A percentile compares a stretch with the other conserved stretches of the same genome.
Evolutionary conservation across 2,329 filamentous ascomycete genomes (phyloP).

Genomic region (Penicillium sp.): DNA sequence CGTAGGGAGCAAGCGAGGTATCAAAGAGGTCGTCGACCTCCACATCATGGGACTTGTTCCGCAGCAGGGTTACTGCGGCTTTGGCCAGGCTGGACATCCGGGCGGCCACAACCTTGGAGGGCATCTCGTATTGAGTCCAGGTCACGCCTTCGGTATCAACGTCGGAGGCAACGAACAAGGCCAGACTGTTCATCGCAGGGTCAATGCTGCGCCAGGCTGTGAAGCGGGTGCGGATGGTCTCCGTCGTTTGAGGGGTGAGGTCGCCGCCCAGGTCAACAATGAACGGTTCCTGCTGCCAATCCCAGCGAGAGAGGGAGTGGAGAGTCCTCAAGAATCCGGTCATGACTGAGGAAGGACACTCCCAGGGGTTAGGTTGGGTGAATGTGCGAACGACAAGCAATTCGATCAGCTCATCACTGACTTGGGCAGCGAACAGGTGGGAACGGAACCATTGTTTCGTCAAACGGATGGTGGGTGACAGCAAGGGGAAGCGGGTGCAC

Average conservation of each 20-base stretch:
- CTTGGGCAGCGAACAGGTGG: constrained; percentile 73
- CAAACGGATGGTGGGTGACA: constrained; percentile 79
- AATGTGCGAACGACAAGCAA: constrained; percentile 75
- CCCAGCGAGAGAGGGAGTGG: constrained; percentile 77
- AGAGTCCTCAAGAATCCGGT: constrained; percentile 80
- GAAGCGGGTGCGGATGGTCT: constrained; percentile 66
- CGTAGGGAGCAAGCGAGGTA: constrained; percentile 71
- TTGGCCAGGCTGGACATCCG: constrained; percentile 79
- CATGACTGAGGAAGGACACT: constrained; percentile 68
- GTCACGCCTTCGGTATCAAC: constrained; percentile 72
- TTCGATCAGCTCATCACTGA: constrained; percentile 78
- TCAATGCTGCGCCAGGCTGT: constrained; percentile 85
- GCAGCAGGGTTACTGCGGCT: constrained; percentile 64
- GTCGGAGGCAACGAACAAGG: constrained; percentile 76
- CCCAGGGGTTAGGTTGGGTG: constrained; percentile 76
- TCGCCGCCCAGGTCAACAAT: constrained; percentile 68
- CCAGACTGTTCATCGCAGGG: constrained; percentile 77
- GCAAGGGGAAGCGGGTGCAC: constrained; percentile 71
- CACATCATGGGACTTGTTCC: constrained; percentile 51
- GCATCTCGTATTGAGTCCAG: constrained; percentile 68
- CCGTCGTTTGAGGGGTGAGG: constrained; percentile 59
- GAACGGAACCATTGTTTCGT: constrained; percentile 84
- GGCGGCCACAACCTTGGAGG: constrained; percentile 76
- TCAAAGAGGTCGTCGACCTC: constrained; percentile 64
- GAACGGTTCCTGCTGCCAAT: constrained; percentile 81